Conservation (phyloP, 208 protist species). For the Naegleria fowleri region DNA sequence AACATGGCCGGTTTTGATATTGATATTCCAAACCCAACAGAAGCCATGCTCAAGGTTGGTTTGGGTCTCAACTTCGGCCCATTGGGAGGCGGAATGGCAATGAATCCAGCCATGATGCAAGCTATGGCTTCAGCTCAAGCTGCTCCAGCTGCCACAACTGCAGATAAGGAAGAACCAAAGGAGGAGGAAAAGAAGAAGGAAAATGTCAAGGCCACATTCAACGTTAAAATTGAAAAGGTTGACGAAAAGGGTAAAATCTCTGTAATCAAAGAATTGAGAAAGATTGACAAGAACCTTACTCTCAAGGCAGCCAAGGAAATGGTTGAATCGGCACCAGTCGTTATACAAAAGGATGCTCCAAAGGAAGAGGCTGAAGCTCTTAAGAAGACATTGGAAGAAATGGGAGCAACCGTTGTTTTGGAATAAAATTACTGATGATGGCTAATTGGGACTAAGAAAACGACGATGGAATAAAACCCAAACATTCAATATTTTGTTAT, state of each 20-base stretch:
- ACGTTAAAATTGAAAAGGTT: conserved; percentile 18
- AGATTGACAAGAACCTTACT: background rate
- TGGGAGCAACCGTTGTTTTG: background rate
- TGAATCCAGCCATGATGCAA: background rate
- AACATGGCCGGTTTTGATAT: background rate
- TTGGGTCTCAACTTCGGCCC: background rate
- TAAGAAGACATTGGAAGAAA: background rate
- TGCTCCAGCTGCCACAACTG: background rate
- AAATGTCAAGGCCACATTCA: background rate
- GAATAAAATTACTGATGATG: background rate
- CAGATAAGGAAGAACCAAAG: too few relatives aligned
- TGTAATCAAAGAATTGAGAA: conserved; percentile 8
- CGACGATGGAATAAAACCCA: background rate
- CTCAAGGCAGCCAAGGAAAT: conserved; percentile 17
- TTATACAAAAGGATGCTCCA: background rate
- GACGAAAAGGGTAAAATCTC: background rate
- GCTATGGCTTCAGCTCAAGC: background rate
- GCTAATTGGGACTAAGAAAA: background rate
- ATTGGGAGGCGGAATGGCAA: background rate
- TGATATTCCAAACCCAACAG: background rate
- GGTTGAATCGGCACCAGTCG: background rate
- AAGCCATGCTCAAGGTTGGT: background rate
- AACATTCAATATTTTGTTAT: too few relatives aligned
- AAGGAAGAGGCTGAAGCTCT: conserved; percentile 20
- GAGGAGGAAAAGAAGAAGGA: background rate